phyloP scores from a whole-genome alignment of 108 stramenopile species.

The Nannochloropsis gaditana region DNA sequence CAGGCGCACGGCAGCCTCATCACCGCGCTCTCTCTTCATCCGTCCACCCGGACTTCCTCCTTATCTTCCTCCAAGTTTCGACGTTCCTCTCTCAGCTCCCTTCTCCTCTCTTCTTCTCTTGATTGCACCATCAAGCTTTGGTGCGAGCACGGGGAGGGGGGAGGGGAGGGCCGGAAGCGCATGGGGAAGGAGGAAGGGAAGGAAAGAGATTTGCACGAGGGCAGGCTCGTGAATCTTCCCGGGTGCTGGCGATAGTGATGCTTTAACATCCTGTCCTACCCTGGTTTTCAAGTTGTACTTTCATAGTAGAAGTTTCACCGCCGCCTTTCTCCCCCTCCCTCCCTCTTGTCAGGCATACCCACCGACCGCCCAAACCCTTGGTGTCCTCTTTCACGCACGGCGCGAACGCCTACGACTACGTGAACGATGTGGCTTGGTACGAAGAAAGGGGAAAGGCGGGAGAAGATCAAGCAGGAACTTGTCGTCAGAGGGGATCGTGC shows the following conservation, averaged over 20 bases:
- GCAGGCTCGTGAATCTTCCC: too few species aligned
- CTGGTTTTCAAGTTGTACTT: background rate
- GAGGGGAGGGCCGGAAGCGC: too few species aligned
- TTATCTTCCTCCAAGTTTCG: constrained; percentile 19
- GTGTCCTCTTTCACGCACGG: background rate
- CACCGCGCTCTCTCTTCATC: constrained; percentile 33
- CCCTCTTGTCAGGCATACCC: background rate
- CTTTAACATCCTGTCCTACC: too few species aligned
- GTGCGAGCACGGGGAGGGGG: background rate
- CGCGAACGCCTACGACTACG: constrained; percentile 30
- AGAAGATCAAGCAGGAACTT: background rate
- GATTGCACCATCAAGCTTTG: constrained; percentile 52
- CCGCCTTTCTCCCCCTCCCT: background rate
- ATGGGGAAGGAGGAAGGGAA: background rate
- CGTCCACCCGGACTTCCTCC: constrained; percentile 16
- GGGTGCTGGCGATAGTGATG: too few species aligned
- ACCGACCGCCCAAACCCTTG: background rate
- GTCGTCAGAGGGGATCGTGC: too few species aligned
- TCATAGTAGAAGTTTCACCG: background rate
- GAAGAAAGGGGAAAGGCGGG: background rate
- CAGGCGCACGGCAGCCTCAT: constrained; percentile 25
- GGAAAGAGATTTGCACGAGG: background rate
- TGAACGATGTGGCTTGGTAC: constrained; percentile 30
- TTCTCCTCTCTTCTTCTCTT: constrained; percentile 38
- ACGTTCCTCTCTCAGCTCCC: background rate